Evolutionary conservation across 345 rosid genomes (phyloP), one percentile per base, ranked within the genome.

Genomic region (Euphorbia peplus): DNA sequence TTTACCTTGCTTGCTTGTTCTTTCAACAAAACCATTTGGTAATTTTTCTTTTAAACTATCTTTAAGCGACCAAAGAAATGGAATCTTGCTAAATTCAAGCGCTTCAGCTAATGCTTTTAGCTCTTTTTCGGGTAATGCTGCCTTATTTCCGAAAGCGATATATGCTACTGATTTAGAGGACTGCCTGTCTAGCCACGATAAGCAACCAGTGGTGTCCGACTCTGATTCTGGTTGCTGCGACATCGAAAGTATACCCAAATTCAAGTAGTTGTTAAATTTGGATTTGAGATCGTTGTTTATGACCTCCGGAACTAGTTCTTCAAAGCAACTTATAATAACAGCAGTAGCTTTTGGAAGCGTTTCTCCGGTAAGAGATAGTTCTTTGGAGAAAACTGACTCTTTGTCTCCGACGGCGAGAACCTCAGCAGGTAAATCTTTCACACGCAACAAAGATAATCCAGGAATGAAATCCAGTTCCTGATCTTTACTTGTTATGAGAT

Each of bases 71-170:
- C 91, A 86, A 16, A 88, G 74, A 70, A 83, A 87, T 7, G 86
- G 87, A 24, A 82, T 59, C 14, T 42, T 28, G 4, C 80, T 76
- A n/a, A 72, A 79, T 71, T 83, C 87, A 22, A 89, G 13, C 5
- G 90, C 90, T 65, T 80, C 74, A 0, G 88, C 89, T 5, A 89
- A 66, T 5, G 78, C 93, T 18, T 30, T 46, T 16, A 82, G 26
- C 77, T 91, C 93, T 9, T 64, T 61, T 2, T 53, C 69, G 4
- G 86, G 81, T 3, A 71, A 75, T 0, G 19, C 37, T 16, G 66
- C 85, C 29, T 77, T 70, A 0, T 88, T 76, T 53, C 96, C 92
- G n/a, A 89, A 89, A 73, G 90, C 72, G 50, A 91, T 83, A 62
- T 87, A 91, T 2, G 73, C 84, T 0, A 84, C 90, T 0, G 89